Base-by-base conservation (phyloP, 352 stramenopile species). In the Pythium sp. region DNA sequence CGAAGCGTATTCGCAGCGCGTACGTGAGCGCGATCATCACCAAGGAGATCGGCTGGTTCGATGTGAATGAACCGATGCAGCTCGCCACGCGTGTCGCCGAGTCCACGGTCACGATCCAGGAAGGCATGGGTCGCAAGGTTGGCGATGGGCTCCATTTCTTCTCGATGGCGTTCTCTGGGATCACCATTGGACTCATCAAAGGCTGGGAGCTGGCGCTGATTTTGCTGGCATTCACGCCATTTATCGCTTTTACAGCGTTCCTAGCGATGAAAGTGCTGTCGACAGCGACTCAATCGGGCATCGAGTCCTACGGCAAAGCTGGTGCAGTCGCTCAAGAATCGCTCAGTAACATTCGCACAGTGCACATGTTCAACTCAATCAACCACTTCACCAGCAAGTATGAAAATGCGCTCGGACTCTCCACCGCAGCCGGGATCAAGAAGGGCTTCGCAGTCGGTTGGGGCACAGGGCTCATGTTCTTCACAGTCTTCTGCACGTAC, bases 291-390 rank as follows among this genome's bases (percentile, higher is more conserved):
- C 78, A 92, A 30, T 66, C 64, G 5, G 77, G 75, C 30, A 77
- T 89, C 12, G 74, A 91, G 30, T 85, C 81, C 54, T 92, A 92
- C 57, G 78, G 70, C 18, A 74, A 91, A 56, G 86, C 84, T 30
- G 87, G 86, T 30, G 79, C 83, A 0, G 65, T 94, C n/a, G 84
- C 84, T 1, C 84, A 96, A 58, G 88, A 94, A 43, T 72, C 81
- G 1, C 72, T 94, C 30, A 75, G 79, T 54, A 94, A 92, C 56
- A 77, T 92, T 5, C 82, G 84, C 28, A 94, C 86, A 0, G 86
- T 95, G 38, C 79, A 92, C 77, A 86, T 89, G 76, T 90, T 93
- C 75, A 92, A 90, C 65, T 75, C 85, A 1, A 81, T 91, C 32
- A 56, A 73, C 7, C 72, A 87, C 32, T 89, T 93, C 47, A 69